Conservation (phyloP, 352 stramenopile species). For the Globisporangium paroecandrum region DNA sequence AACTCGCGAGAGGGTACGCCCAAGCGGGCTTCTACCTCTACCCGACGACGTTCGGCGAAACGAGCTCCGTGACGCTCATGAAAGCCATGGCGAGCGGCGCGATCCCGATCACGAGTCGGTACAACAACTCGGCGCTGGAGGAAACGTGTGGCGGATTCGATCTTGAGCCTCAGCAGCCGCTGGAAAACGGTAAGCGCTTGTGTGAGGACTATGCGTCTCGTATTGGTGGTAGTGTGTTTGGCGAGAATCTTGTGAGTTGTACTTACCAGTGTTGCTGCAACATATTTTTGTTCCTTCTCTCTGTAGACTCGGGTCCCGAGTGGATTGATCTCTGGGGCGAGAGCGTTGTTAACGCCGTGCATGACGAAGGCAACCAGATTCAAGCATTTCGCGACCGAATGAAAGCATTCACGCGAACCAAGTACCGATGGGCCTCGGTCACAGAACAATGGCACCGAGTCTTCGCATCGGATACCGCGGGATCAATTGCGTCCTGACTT, state of each 20-base stretch:
- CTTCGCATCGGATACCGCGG: conserved; percentile 9
- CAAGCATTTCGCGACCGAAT: conserved; percentile 38
- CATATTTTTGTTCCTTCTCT: background rate
- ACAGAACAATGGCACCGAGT: conserved; percentile 51
- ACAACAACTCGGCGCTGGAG: conserved; percentile 49
- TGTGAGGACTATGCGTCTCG: background rate
- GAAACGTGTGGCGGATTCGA: conserved; percentile 73
- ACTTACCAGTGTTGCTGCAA: background rate
- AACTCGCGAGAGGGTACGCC: conserved; percentile 64
- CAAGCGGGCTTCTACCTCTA: conserved; percentile 88
- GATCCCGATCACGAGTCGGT: conserved; percentile 87
- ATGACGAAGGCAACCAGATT: conserved; percentile 22
- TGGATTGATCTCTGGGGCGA: conserved; percentile 58
- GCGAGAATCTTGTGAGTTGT: background rate
- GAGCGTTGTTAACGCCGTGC: conserved; percentile 40
- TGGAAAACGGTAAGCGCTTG: background rate
- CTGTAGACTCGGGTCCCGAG: conserved; percentile 7
- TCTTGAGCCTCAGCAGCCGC: conserved; percentile 50
- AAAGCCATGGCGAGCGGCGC: conserved; percentile 89
- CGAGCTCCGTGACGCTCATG: conserved; percentile 91
- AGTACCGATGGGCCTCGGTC: conserved; percentile 55
- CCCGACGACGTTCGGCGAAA: conserved; percentile 87
- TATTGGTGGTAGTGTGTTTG: background rate
- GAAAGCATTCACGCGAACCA: conserved; percentile 50
- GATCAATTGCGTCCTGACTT: background rate